Conservation (phyloP, 306 rosid genomes). For the barrel medic (Medicago truncatula) region MtrunA17r5.0-ANR NC_053045.1:951501-952000, state of each 20-base stretch:
- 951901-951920: conserved; percentile 42
- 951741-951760: conserved; percentile 65
- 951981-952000: conserved; percentile 35
- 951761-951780: conserved; percentile 68
- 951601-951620: conserved; percentile 73
- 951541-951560: conserved; percentile 76
- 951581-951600: conserved; percentile 81
- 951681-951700: conserved; percentile 71
- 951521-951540: conserved; percentile 56
- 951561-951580: conserved; percentile 78
- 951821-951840: conserved; percentile 13
- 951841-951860: conserved; percentile 20
- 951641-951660: conserved; percentile 77
- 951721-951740: conserved; percentile 78
- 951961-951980: conserved; percentile 42
- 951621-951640: conserved; percentile 73
- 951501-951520: conserved; percentile 50
- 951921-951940: conserved; percentile 32
- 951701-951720: conserved; percentile 64
- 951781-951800: background rate
- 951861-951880: conserved; percentile 28
- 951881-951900: conserved; percentile 25
- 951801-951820: conserved; percentile 6
- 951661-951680: conserved; percentile 77
- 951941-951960: conserved; percentile 46